A percentile compares a stretch with the other conserved stretches of the same genome.
Evolutionary conservation across 1,284 basidiomycete genomes (phyloP).

Genomic region (Rhodofomes roseus): DNA sequence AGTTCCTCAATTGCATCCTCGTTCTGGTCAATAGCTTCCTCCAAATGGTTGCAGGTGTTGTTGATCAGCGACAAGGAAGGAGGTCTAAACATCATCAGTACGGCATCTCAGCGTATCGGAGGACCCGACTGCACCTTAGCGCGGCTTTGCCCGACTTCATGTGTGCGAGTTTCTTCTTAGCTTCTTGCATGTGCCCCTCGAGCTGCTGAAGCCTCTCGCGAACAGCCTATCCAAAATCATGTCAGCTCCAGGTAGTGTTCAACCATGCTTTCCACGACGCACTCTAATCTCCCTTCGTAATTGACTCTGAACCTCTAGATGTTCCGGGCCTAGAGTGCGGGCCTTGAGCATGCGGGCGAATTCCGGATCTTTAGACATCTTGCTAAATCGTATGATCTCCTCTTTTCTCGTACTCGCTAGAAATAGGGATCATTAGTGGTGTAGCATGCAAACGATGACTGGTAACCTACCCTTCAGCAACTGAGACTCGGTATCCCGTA

Average conservation of each 20-base stretch:
- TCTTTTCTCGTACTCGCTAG: constrained; percentile 70
- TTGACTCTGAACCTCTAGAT: constrained; percentile 77
- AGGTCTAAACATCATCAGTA: constrained; percentile 42
- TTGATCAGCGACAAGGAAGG: constrained; percentile 50
- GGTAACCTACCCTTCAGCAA: constrained; percentile 57
- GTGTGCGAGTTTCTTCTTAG: constrained; percentile 68
- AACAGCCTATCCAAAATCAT: constrained; percentile 42
- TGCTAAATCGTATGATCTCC: constrained; percentile 72
- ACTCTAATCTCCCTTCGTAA: constrained; percentile 70
- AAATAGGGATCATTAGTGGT: neutral
- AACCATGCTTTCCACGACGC: constrained; percentile 18
- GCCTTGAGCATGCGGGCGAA: constrained; percentile 79
- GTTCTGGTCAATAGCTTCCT: constrained; percentile 63
- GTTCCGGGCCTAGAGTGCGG: constrained; percentile 83
- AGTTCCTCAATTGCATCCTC: constrained; percentile 65
- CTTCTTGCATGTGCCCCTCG: constrained; percentile 65
- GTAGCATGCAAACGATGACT: neutral
- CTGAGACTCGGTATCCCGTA: constrained; percentile 57
- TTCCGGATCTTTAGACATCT: constrained; percentile 71
- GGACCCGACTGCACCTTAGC: constrained; percentile 47
- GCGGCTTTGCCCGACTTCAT: constrained; percentile 59
- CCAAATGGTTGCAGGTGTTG: neutral
- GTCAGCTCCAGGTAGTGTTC: neutral
- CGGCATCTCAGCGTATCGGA: neutral
- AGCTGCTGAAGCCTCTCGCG: constrained; percentile 74